Percentiles rank a stretch among this genome's conserved stretches.
phyloP scores from a whole-genome alignment of 345 rosid genomes.

The Populus alba region DNA sequence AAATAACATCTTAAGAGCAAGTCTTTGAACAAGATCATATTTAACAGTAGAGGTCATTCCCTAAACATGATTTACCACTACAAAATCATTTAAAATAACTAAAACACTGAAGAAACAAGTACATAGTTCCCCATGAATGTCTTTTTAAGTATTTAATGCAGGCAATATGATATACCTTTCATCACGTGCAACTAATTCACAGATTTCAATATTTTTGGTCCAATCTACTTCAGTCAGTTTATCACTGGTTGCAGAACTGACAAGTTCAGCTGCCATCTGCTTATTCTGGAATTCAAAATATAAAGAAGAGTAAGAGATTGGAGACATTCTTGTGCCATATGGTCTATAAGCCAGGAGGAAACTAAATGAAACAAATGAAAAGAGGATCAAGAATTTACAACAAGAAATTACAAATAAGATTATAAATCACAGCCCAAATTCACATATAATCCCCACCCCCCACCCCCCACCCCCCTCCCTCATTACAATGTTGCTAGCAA shows the following conservation, averaged over 20 bases:
- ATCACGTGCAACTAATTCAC: conserved; percentile 76
- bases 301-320: not conserved
- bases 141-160: not conserved
- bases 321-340: not conserved
- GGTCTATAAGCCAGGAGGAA: no score
- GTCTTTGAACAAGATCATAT: not conserved
- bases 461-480: not conserved
- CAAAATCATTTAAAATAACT: not conserved
- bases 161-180: conserved; percentile 46
- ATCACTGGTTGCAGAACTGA: conserved; percentile 77
- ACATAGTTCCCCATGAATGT: not conserved
- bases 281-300: conserved; percentile 2
- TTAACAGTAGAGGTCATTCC: not conserved
- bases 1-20: not conserved
- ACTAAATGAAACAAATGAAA: no score
- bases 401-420: no score
- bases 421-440: no score
- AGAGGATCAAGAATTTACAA: not conserved
- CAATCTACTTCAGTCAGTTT: conserved; percentile 85
- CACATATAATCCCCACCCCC: not conserved
- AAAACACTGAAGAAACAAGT: not conserved
- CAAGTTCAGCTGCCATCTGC: conserved; percentile 84
- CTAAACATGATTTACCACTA: not conserved
- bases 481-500: no score
- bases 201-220: conserved; percentile 85